Evolutionary conservation across 2,329 filamentous ascomycete genomes (phyloP).

Genomic region (Calonectria honghensis): DNA sequence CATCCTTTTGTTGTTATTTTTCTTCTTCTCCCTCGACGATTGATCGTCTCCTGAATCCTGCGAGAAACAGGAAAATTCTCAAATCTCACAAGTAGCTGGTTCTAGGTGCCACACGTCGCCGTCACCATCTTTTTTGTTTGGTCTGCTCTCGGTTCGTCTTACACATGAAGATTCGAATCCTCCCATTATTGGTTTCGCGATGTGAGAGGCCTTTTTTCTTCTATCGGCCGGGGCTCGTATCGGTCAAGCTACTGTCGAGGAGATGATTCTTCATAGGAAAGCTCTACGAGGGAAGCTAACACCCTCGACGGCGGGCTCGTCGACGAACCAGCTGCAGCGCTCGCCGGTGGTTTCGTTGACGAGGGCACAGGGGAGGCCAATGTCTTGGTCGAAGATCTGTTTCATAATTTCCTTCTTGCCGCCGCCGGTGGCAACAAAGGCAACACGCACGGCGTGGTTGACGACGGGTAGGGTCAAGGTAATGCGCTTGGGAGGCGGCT

Average conservation of each 20-base stretch:
- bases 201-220: neutral
- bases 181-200: conserved; percentile 6
- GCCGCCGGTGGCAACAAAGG: conserved; percentile 91
- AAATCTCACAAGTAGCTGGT: conserved; percentile 6
- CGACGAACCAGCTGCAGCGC: conserved; percentile 96
- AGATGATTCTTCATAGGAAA: conserved; percentile 64
- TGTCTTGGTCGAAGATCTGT: conserved; percentile 89
- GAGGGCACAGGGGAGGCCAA: conserved; percentile 87
- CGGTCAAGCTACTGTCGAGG: conserved; percentile 36
- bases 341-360: conserved; percentile 91
- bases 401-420: conserved; percentile 95
- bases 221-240: conserved; percentile 32
- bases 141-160: conserved; percentile 18
- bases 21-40: conserved; percentile 1
- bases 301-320: conserved; percentile 88
- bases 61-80: neutral
- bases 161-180: conserved; percentile 22
- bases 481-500: conserved; percentile 92
- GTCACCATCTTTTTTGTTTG: conserved; percentile 11
- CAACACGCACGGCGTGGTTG: conserved; percentile 88
- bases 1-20: neutral
- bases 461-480: conserved; percentile 95
- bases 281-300: conserved; percentile 88
- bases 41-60: neutral
- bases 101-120: conserved; percentile 24